Base-by-base conservation (phyloP, 2,329 filamentous ascomycete genomes). In the Emydomyces testavorans region DNA sequence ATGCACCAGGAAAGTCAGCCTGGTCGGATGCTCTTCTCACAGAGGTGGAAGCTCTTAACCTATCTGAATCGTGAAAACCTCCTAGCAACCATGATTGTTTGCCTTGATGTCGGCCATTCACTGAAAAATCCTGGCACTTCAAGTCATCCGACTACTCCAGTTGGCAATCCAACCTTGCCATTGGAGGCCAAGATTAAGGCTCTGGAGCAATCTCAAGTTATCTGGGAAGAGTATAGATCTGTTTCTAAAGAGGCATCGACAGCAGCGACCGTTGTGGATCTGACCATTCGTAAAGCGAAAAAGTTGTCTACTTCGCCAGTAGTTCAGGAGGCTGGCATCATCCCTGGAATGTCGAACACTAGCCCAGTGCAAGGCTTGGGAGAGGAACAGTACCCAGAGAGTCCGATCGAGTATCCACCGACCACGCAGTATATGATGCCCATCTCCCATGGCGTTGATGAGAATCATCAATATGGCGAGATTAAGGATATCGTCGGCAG, bases 51-150 rank as follows among this genome's bases (percentile, higher is more conserved):
- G 37, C 50, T 71, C 13, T 65, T 65, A 8, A 68, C 68, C 2
- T 53, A 72, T 2, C 61, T 69, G 42, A 64, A 63, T 2, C 67
- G 71, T 48, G 70, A 72, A 50, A 73, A 74, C 39, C 58, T 74
- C 6, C 61, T 73, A 2, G 72, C 71, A 1, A 68, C 68, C 36
- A 72, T 71, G 50, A 63, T 74, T 16, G 55, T 74, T 3, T 68
- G 69, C 31, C 59, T 72, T 2, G 70, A 73, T 47, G 58, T 70
- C 15, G 61, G 64, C 38, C 58, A 57, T 16, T 60, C 62, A 10
- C 24, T 48, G 6, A 46, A 32, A 8, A 41, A 16, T 20, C 8
- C 15, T 4, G 31, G 10, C 16, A 10, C n/a, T 7, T 34, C 20
- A 13, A 21, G 31, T 10, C 11, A 28, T 21, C 15, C 26, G 16